Evolutionary conservation across 2,329 filamentous ascomycete species (phyloP).

Genomic region (Botrytis pseudocinerea): DNA sequence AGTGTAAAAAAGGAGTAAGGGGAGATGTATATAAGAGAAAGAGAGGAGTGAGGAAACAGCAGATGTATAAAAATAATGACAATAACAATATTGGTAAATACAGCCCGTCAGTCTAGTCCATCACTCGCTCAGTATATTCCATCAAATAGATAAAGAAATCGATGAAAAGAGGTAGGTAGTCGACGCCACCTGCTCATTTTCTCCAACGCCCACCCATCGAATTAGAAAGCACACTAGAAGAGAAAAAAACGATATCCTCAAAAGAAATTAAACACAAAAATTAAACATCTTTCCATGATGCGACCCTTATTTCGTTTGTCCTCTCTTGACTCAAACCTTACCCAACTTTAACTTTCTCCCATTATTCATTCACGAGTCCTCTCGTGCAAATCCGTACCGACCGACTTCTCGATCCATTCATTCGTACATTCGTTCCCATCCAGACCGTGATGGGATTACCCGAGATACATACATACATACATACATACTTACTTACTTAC

Average conservation of each 20-base stretch:
- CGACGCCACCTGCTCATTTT: background rate
- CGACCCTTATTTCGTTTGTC: background rate
- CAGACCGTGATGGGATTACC: background rate
- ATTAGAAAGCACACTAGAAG: background rate
- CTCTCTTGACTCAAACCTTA: background rate
- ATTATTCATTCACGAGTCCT: background rate
- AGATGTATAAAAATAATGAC: background rate
- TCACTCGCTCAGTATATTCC: background rate
- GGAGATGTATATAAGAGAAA: background rate
- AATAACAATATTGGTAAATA: background rate
- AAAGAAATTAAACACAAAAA: background rate
- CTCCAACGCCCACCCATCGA: background rate
- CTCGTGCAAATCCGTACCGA: background rate
- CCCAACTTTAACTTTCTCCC: background rate
- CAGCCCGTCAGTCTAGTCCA: background rate
- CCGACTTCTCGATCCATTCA: background rate
- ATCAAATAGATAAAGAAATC: background rate
- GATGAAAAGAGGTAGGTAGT: conserved; percentile 1
- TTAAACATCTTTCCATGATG: background rate
- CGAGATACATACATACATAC: background rate
- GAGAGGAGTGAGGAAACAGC: background rate
- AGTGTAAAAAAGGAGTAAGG: background rate
- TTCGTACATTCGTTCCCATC: background rate
- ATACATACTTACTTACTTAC: background rate
- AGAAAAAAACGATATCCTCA: background rate